phyloP scores from a whole-genome alignment of 768 basidiomycete genomes.

The Leccinum pellstonianum region DNA sequence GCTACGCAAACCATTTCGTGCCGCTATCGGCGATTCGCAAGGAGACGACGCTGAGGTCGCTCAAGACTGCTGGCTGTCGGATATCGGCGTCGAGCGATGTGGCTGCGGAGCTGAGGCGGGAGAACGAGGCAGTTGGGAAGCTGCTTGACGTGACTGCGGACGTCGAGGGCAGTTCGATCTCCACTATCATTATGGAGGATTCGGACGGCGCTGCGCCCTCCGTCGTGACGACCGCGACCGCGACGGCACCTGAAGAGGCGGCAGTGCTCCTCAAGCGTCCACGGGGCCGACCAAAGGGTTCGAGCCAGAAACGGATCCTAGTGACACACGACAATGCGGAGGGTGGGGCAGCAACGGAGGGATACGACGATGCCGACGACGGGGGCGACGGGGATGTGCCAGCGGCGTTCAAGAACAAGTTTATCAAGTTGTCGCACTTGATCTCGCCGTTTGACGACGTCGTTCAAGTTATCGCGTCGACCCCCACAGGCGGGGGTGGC shows the following conservation, averaged over 20 bases:
- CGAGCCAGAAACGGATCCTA: constrained; percentile 19
- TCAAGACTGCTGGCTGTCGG: constrained; percentile 44
- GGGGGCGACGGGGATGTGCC: constrained; percentile 25
- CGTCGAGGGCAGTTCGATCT: constrained; percentile 33
- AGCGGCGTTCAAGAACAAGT: constrained; percentile 47
- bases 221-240: background rate
- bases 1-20: constrained; percentile 72
- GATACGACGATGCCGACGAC: constrained; percentile 9
- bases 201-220: background rate
- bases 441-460: constrained; percentile 51
- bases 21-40: constrained; percentile 51
- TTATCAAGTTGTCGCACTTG: constrained; percentile 70
- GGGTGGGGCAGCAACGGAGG: background rate
- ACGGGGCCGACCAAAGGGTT: constrained; percentile 22
- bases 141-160: constrained; percentile 41
- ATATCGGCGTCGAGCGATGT: constrained; percentile 43
- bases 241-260: background rate
- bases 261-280: constrained; percentile 5
- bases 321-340: constrained; percentile 4
- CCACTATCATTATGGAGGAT: constrained; percentile 17
- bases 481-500: constrained; percentile 20
- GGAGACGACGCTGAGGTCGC: constrained; percentile 37
- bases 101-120: constrained; percentile 28
- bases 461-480: constrained; percentile 17
- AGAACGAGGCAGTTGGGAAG: constrained; percentile 26